Evolutionary conservation across 75 land plant species (phyloP), one percentile per base, ranked within the genome.

Genomic region (Pseudotsuga menziesii): DNA sequence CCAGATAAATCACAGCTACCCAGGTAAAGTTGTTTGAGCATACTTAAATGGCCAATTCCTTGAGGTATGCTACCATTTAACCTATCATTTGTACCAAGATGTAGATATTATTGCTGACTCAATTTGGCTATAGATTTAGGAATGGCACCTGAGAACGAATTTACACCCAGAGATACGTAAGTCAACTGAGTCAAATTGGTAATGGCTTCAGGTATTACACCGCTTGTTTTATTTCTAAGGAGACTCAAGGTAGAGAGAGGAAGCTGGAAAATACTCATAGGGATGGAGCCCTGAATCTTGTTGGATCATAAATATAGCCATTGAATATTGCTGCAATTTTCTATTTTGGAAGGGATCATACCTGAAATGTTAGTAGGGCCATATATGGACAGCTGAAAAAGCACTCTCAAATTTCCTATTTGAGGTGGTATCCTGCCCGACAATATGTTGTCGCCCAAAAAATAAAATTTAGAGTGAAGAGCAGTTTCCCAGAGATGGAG

Each of bases 261-360:
- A 20, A 58, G 23, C 60, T n/a, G 5, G 4, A 17, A 58, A 5
- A 58, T n/a, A 22, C 60, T n/a, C 20, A 58, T 5, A 2, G 60
- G 60, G 8, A 58, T 19, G 60, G 60, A n/a, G 20, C 60, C 60
- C 2, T 58, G 20, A 58, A 58, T 58, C 8, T n/a, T 19, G 23
- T 58, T 58, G 4, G 23, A 5, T n/a, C 9, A 7, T 20, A 58
- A 19, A 58, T 58, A 23, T 1, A 58, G 17, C 36, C 69, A 15
- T 16, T 3, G 17, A 32, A 64, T 17, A 64, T 64, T 64, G 20
- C 69, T 64, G 16, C 69, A 64, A 32, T 64, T 64, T 29, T 41
- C 69, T 64, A 64, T 64, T 64, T 64, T 41, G 11, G 36, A 56
- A 15, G 85, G 82, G 58, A 89, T 80, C 19, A 7, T 1, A 44